Conservation (phyloP, 345 rosid species). For the Citrus reticulata region DNA sequence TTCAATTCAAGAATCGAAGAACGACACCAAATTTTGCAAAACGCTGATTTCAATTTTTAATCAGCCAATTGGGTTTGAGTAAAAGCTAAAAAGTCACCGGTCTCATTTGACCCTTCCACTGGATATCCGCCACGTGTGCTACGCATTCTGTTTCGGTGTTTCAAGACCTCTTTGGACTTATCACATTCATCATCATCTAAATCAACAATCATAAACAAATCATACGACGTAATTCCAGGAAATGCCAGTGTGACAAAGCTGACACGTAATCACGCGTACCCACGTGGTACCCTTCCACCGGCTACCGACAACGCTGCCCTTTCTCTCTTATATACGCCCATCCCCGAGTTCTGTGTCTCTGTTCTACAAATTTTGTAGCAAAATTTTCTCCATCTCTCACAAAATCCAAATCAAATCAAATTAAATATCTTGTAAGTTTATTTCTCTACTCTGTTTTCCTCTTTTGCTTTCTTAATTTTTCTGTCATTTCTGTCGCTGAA, state of each 20-base stretch:
- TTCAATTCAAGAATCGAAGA: too few relatives aligned
- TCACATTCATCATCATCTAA: not conserved
- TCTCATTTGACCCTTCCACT: not conserved
- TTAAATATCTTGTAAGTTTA: not conserved
- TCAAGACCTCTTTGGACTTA: not conserved
- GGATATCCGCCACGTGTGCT: not conserved
- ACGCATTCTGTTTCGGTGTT: too few relatives aligned
- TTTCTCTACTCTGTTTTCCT: not conserved
- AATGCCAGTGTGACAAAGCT: not conserved
- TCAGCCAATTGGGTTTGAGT: too few relatives aligned
- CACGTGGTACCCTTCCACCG: conserved; percentile 47
- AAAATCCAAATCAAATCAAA: not conserved
- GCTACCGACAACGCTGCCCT: conserved; percentile 50
- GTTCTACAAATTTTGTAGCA: not conserved
- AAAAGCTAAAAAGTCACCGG: too few relatives aligned
- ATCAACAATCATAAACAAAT: not conserved
- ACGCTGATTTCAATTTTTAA: too few relatives aligned
- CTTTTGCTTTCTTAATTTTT: not conserved
- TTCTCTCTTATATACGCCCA: conserved; percentile 19
- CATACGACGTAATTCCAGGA: not conserved
- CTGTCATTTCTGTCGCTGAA: not conserved
- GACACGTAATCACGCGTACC: not conserved
- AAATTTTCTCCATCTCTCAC: not conserved
- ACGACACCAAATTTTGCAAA: too few relatives aligned
- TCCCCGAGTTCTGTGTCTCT: not conserved